Evolutionary conservation across 1,284 basidiomycete species (phyloP).

Genomic region (Cryptococcus maquisensis): DNA sequence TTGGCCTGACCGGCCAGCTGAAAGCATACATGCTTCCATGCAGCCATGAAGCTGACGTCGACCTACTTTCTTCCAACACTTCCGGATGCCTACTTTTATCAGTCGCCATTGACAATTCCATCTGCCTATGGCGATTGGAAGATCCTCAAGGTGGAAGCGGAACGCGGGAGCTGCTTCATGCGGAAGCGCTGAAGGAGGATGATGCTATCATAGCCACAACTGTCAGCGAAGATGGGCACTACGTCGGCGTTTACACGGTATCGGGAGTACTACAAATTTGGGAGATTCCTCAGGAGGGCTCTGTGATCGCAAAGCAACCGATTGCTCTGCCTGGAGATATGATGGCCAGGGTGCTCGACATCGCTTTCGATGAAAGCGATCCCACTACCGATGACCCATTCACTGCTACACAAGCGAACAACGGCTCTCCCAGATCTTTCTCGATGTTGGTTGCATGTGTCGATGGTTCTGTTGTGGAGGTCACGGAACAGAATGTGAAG

Average conservation of each 20-base stretch:
- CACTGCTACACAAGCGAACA: neutral
- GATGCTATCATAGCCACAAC: conserved; percentile 25
- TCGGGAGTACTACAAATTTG: conserved; percentile 18
- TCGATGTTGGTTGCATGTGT: conserved; percentile 5
- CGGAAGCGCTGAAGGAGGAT: conserved; percentile 5
- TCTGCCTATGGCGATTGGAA: conserved; percentile 41
- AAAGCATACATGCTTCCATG: conserved; percentile 69
- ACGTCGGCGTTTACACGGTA: conserved; percentile 9
- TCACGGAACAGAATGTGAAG: neutral
- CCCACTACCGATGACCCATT: conserved; percentile 7
- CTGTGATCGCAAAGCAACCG: neutral
- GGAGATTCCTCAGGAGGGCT: conserved; percentile 17
- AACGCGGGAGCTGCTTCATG: conserved; percentile 23
- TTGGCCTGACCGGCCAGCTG: conserved; percentile 44
- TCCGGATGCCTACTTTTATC: conserved; percentile 63
- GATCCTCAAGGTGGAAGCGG: conserved; percentile 20
- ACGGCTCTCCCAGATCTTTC: neutral
- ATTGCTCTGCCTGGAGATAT: neutral
- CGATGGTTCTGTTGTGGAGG: conserved; percentile 3
- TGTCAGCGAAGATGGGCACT: conserved; percentile 14
- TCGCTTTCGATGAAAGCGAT: conserved; percentile 9
- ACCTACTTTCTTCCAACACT: conserved; percentile 66
- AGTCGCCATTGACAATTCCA: conserved; percentile 65
- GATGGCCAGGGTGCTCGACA: conserved; percentile 1
- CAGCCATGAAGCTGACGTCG: conserved; percentile 72